Evolutionary conservation across 306 rosid genomes (phyloP).

Genomic region (Dryas alaskensis): DNA sequence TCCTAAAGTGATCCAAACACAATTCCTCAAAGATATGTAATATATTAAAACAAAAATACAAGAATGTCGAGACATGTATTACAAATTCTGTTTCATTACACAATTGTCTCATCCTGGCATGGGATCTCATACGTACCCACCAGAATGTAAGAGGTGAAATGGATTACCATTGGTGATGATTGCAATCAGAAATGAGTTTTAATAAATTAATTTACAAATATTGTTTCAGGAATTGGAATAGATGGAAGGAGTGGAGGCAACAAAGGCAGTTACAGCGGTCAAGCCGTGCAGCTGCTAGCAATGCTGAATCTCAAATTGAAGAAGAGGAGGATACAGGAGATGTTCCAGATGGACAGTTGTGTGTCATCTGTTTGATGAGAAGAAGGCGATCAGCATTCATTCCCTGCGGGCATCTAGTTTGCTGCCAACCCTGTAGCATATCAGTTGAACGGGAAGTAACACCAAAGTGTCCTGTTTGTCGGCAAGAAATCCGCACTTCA

Average conservation of each 20-base stretch:
- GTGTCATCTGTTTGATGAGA: constrained; percentile 78
- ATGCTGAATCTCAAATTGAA: constrained; percentile 28
- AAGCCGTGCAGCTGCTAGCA: constrained; percentile 30
- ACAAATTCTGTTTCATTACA: not conserved
- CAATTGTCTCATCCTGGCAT: not conserved
- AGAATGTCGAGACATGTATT: not conserved
- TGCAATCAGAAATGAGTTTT: constrained; percentile 2
- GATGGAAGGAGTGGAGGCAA: constrained; percentile 69
- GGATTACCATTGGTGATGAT: not conserved
- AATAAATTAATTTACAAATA: not conserved
- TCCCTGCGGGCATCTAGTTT: constrained; percentile 89
- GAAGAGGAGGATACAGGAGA: constrained; percentile 56
- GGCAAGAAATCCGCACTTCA: constrained; percentile 67
- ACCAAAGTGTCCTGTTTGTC: constrained; percentile 91
- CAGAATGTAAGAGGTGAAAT: not conserved
- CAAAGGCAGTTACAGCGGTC: constrained; percentile 49
- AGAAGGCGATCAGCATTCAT: constrained; percentile 83
- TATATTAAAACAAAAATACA: too few relatives aligned
- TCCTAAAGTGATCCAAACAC: not conserved
- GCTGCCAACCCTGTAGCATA: constrained; percentile 72
- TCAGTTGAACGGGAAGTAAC: constrained; percentile 58
- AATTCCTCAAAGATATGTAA: not conserved
- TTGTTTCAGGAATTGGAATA: constrained; percentile 79
- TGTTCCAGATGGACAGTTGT: constrained; percentile 71
- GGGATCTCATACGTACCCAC: not conserved